These are phyloP conservation scores for Colletotrichum karsti DNA, from an alignment of 2,329 filamentous ascomycete species.

Conservation along the genomic window DNA sequence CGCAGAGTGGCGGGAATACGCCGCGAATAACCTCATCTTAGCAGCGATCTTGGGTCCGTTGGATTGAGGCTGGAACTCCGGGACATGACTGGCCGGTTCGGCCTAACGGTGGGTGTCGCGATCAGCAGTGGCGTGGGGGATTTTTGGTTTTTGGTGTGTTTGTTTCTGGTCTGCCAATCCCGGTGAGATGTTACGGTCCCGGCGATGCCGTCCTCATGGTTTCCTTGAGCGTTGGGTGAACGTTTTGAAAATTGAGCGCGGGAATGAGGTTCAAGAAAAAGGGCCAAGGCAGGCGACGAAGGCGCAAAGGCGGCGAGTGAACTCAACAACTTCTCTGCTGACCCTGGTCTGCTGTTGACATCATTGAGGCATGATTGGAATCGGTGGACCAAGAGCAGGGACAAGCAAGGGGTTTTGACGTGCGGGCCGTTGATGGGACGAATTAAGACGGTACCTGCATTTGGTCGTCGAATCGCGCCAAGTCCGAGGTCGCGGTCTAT, in stretches of 20 bases:
- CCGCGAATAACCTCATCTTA: slow-evolving; percentile 20
- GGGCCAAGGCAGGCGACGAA: background rate
- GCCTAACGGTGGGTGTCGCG: background rate
- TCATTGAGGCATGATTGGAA: slow-evolving; percentile 27
- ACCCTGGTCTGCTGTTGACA: slow-evolving; percentile 27
- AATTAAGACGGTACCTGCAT: background rate
- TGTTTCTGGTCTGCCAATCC: background rate
- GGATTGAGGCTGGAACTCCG: background rate
- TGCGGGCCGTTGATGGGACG: background rate
- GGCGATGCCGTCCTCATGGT: slow-evolving; percentile 5
- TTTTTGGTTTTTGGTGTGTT: background rate
- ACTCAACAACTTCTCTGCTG: slow-evolving; percentile 25
- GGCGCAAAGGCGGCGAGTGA: slow-evolving; percentile 6
- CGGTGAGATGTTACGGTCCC: slow-evolving; percentile 3
- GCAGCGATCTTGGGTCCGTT: slow-evolving; percentile 1
- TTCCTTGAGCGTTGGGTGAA: background rate
- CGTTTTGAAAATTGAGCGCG: background rate
- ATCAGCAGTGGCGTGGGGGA: slow-evolving; percentile 10
- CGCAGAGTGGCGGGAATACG: slow-evolving; percentile 3
- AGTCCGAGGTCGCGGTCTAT: background rate
- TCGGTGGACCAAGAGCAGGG: slow-evolving; percentile 21
- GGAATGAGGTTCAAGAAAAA: background rate
- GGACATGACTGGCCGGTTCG: slow-evolving; percentile 21
- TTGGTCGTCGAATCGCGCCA: too few species aligned
- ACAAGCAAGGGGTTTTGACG: slow-evolving; percentile 4